phyloP scores from a whole-genome alignment of 169 alveolate genomes.

The Eimeria zaria region DNA sequence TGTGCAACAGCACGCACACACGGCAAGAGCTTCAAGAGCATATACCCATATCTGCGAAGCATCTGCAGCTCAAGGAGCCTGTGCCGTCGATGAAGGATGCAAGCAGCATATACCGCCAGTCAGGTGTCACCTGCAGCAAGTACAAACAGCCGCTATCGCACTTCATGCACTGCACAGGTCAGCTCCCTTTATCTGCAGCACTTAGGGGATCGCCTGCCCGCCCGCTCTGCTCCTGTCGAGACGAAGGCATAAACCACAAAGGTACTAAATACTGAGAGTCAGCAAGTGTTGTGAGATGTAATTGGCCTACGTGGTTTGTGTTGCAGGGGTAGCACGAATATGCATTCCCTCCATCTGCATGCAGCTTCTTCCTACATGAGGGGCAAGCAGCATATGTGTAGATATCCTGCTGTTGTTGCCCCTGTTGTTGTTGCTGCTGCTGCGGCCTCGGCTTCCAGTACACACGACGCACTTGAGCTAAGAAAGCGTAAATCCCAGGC shows the following conservation, averaged over 20 bases:
- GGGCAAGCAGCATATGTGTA: conserved; percentile 75
- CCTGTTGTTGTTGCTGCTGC: conserved; percentile 39
- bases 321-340: conserved; percentile 72
- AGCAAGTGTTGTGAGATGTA: not conserved
- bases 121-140: conserved; percentile 65
- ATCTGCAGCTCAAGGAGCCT: conserved; percentile 47
- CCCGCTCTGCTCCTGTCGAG: not conserved
- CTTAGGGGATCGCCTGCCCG: not conserved
- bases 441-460: conserved; percentile 77
- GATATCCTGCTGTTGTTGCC: conserved; percentile 75
- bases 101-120: conserved; percentile 80
- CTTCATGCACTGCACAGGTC: not conserved
- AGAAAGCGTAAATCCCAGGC: conserved; percentile 56
- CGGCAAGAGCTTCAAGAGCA: not conserved
- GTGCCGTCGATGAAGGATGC: conserved; percentile 71
- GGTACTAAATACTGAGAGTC: not conserved
- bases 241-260: not conserved
- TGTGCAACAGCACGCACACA: not conserved
- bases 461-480: conserved; percentile 73
- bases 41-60: conserved; percentile 78
- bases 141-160: conserved; percentile 13
- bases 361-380: conserved; percentile 71
- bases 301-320: conserved; percentile 43
- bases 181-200: not conserved
- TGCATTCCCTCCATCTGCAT: conserved; percentile 31